Conservation (phyloP, 495 filamentous ascomycete species). For the Neurospora sp. region DNA sequence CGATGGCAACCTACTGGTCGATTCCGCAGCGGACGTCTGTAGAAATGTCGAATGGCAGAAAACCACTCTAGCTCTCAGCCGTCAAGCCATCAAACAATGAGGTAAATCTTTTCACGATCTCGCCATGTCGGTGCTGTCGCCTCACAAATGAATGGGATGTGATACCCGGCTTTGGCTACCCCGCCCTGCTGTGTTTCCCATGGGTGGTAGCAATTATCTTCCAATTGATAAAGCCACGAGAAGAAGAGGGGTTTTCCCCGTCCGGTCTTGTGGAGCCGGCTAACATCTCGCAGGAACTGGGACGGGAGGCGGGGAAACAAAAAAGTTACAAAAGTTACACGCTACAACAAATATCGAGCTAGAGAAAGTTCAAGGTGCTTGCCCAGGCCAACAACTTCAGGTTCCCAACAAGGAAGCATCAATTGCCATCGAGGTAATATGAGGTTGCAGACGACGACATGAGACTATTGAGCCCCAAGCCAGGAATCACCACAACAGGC, state of each 20-base stretch:
- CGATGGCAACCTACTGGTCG: not conserved
- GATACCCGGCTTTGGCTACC: not conserved
- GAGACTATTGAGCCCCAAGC: not conserved
- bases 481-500: not conserved
- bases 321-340: not conserved
- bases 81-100: not conserved
- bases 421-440: not conserved
- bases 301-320: not conserved
- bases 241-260: not conserved
- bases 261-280: not conserved
- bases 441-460: not conserved
- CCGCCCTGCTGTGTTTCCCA: not conserved
- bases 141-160: not conserved
- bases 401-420: not conserved
- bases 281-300: not conserved
- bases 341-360: not conserved
- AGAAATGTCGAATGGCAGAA: not conserved
- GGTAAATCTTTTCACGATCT: not conserved
- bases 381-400: not conserved
- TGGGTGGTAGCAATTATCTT: not conserved
- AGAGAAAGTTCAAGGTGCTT: not conserved
- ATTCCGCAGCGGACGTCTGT: not conserved
- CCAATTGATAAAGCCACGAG: not conserved
- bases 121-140: not conserved
- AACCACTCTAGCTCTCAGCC: not conserved